Evolutionary conservation across 176 grass and related monocot species (phyloP).

Genomic region (Triticum timopheevii): DNA sequence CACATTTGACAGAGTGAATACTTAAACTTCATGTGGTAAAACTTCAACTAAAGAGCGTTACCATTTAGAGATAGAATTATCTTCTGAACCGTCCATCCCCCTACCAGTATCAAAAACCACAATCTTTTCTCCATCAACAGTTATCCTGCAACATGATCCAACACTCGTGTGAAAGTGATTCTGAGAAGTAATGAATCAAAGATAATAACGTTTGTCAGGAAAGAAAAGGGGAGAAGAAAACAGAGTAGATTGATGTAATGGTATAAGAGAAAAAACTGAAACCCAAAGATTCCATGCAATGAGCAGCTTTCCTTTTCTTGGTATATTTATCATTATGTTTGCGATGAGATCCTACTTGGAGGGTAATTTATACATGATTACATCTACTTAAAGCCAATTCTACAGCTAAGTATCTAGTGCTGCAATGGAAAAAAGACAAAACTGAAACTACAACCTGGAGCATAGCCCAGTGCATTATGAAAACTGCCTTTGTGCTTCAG

Average conservation of each 20-base stretch:
- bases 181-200: not conserved
- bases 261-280: not conserved
- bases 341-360: not conserved
- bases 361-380: not conserved
- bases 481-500: not conserved
- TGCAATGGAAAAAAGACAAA: not conserved
- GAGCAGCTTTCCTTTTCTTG: not conserved
- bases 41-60: slow-evolving; percentile 18
- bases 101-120: slow-evolving; percentile 54
- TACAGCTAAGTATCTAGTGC: not conserved
- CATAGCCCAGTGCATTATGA: not conserved
- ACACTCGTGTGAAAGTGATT: not conserved
- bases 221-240: not conserved
- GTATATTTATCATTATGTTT: not conserved
- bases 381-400: not conserved
- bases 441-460: not conserved
- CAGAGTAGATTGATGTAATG: not conserved
- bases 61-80: slow-evolving; percentile 60
- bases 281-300: not conserved
- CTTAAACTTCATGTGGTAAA: not conserved
- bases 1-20: slow-evolving; percentile 13
- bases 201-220: not conserved
- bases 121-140: slow-evolving; percentile 38
- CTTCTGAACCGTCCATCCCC: slow-evolving; percentile 60
- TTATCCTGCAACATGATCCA: slow-evolving; percentile 46